Evolutionary conservation across 352 stramenopile genomes (phyloP), one percentile per base, ranked within the genome.

Genomic region (Pythium sukuiense): DNA sequence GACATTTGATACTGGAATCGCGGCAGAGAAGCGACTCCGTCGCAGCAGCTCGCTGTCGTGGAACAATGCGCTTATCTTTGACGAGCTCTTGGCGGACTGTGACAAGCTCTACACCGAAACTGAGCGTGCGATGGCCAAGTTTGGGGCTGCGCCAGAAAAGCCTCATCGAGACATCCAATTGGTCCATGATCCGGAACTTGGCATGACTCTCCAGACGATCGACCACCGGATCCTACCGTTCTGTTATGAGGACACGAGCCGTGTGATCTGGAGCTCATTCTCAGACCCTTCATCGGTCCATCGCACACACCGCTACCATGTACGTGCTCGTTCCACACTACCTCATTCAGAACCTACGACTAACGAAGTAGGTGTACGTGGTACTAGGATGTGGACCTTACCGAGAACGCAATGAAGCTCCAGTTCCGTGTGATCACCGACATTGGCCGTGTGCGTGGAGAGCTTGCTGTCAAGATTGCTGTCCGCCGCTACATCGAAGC

Each of bases 161-260:
- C 9, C 20, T 67, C 0, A 30, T n/a, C 39, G 43, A 29, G 2
- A 55, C 59, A 1, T 52, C 9, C 55, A 53, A 20, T n/a, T 63
- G 24, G 14, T 61, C 24, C 53, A 39, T 11, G 63, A 62, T 26
- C n/a, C 55, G 0, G 48, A 58, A 2, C 35, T 70, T 1, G 53
- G 63, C 8, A 57, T 70, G 43, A 43, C 50, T 6, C 16, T 70
- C 11, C 41, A 35, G 29, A 65, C 27, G 0, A 54, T 30, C 18
- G 55, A 65, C 29, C 35, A 58, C 18, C 56, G 24, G 8, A 33
- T 70, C 9, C 8, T 70, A 20, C 63, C 63, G 2, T 70, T 70
- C 39, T 26, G 32, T 5, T 70, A 57, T 8, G 55, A 70, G 18
- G 33, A 37, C 12, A 62, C 39, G 6, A 24, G 32, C 14, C 4